phyloP scores from a whole-genome alignment of 495 filamentous ascomycete species.

The Annulohypoxylon bovei region DNA sequence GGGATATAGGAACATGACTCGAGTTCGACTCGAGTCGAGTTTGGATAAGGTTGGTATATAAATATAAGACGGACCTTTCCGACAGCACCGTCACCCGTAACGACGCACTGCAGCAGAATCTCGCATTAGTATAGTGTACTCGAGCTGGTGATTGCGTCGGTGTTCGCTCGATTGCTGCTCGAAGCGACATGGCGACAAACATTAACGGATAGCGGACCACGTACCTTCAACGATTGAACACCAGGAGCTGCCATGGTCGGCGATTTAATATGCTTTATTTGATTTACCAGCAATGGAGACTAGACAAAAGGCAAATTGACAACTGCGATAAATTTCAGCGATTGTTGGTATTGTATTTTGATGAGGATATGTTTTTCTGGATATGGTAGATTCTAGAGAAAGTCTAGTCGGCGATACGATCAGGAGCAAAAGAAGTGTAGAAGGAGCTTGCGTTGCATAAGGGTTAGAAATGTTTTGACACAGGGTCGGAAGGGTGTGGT shows the following conservation, averaged over 20 bases:
- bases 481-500: slow-evolving; percentile 50
- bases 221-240: slow-evolving; percentile 68
- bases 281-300: slow-evolving; percentile 21
- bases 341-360: slow-evolving; percentile 22
- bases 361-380: neutral
- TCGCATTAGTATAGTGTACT: slow-evolving; percentile 40
- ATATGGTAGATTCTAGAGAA: slow-evolving; percentile 15
- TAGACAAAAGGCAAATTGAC: slow-evolving; percentile 21
- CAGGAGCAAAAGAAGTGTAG: slow-evolving; percentile 33
- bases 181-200: slow-evolving; percentile 24
- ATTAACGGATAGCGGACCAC: no score
- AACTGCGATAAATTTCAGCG: slow-evolving; percentile 7
- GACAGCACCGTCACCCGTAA: slow-evolving; percentile 98
- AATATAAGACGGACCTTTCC: slow-evolving; percentile 77
- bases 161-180: slow-evolving; percentile 16
- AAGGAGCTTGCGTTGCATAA: slow-evolving; percentile 49
- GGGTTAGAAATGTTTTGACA: slow-evolving; percentile 54
- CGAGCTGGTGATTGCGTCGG: slow-evolving; percentile 7
- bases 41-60: slow-evolving; percentile 18
- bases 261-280: slow-evolving; percentile 20
- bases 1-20: slow-evolving; percentile 15
- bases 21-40: slow-evolving; percentile 20
- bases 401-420: slow-evolving; percentile 22
- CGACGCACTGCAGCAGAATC: slow-evolving; percentile 78
- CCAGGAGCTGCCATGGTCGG: slow-evolving; percentile 62